Conservation (phyloP, 2,329 filamentous ascomycete species). For the Mycocentrospora acerina region DNA sequence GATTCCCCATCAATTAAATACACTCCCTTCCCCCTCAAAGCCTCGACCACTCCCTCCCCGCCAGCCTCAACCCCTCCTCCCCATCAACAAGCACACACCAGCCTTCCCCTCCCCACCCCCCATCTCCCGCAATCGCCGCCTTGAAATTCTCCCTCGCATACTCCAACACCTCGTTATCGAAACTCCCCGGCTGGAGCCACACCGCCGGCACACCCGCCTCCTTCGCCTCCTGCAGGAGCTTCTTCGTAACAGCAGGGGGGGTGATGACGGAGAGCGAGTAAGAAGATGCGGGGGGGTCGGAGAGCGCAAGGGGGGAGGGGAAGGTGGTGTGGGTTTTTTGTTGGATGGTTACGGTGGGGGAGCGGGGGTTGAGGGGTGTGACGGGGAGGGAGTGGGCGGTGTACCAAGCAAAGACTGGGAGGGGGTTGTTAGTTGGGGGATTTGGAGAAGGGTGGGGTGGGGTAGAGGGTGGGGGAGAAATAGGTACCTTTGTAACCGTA, state of each 20-base stretch:
- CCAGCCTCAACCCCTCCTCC: slow-evolving; percentile 37
- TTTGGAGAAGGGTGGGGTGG: not conserved
- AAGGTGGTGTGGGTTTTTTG: slow-evolving; percentile 63
- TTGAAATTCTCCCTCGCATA: slow-evolving; percentile 71
- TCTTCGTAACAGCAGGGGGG: slow-evolving; percentile 73
- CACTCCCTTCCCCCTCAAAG: slow-evolving; percentile 15
- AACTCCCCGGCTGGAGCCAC: slow-evolving; percentile 81
- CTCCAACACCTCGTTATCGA: slow-evolving; percentile 71
- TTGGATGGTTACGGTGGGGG: slow-evolving; percentile 64
- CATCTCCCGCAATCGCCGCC: slow-evolving; percentile 61
- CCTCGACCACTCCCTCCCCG: slow-evolving; percentile 38
- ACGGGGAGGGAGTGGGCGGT: slow-evolving; percentile 71
- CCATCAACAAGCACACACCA: slow-evolving; percentile 48
- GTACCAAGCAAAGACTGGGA: slow-evolving; percentile 88
- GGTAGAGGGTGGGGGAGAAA: not conserved
- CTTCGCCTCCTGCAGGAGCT: slow-evolving; percentile 75
- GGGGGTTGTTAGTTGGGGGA: not conserved
- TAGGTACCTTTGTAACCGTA: slow-evolving; percentile 81
- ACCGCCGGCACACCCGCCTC: slow-evolving; percentile 65
- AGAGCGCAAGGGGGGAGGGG: slow-evolving; percentile 64
- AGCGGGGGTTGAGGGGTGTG: slow-evolving; percentile 79
- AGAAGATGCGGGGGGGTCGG: slow-evolving; percentile 54
- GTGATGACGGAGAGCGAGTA: slow-evolving; percentile 84
- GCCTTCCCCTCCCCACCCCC: slow-evolving; percentile 35
- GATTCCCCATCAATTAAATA: too few species aligned